Evolutionary conservation across 2,329 filamentous ascomycete genomes (phyloP), one percentile per base, ranked within the genome.

Genomic region (Westerdykella sp.): DNA sequence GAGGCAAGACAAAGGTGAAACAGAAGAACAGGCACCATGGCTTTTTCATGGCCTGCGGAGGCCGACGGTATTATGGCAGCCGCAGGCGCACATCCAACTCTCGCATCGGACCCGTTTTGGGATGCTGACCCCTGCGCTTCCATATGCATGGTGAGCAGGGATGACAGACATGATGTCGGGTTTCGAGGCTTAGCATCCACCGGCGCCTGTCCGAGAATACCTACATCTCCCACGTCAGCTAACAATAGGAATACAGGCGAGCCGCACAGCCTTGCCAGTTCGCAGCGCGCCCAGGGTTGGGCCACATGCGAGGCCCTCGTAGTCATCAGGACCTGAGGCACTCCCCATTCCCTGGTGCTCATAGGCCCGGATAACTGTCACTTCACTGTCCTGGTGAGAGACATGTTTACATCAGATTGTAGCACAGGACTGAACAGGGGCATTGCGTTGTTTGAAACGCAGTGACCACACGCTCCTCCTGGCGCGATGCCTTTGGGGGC

Each of bases 281-380:
- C 25, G 25, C 25, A 9, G 25, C 83, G 84, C 47, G 87, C 87
- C 0, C 75, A 93, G 0, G 85, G 87, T 12, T 78, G 85, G 21
- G 82, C 84, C 0, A 80, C 85, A 0, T 87, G 88, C 53, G 82
- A 70, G 18, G 66, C 66, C n/a, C 25, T 28, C 25, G 7, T 28
- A 12, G 25, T 28, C 11, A 12, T 10, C 18, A 6, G 18, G 18
- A 21, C 6, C 4, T 3, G 18, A 21, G 18, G 18, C 18, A 21
- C 18, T 21, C 18, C 18, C 6, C 18, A 21, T 21, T 28, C 9
- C 4, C 25, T n/a, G 7, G 7, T 28, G 7, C 25, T 28, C 25
- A 12, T 28, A 28, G 25, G 25, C 25, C 25, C 7, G 25, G 25
- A 28, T 28, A 28, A 28, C 7, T 28, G 25, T 21, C 9, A 28